phyloP scores from a whole-genome alignment of 805 yeast genomes.

The Lipomyces lipofer region DNA sequence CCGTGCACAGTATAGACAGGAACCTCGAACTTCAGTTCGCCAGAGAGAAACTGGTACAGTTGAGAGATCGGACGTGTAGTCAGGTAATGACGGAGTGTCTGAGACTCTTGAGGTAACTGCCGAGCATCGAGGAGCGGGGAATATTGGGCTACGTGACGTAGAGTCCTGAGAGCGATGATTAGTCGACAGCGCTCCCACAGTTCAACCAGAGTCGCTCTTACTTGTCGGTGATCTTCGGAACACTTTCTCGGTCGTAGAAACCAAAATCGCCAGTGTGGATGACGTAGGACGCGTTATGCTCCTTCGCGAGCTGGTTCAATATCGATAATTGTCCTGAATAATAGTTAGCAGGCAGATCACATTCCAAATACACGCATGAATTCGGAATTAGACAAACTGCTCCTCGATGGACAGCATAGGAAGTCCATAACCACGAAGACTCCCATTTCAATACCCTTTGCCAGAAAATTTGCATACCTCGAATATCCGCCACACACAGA shows the following conservation, averaged over 20 bases:
- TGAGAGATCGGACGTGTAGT: slow-evolving; percentile 47
- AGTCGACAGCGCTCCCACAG: no score
- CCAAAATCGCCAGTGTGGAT: slow-evolving; percentile 82
- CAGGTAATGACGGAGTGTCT: slow-evolving; percentile 30
- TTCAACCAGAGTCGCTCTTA: slow-evolving; percentile 41
- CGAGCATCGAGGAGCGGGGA: slow-evolving; percentile 57
- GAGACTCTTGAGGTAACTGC: slow-evolving; percentile 53
- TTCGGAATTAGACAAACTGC: not conserved
- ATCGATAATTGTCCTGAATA: slow-evolving; percentile 46
- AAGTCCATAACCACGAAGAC: no score
- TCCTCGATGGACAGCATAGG: not conserved
- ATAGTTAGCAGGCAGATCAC: not conserved
- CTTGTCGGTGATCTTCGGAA: slow-evolving; percentile 55
- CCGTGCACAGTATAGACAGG: slow-evolving; percentile 83
- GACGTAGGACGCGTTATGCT: slow-evolving; percentile 52
- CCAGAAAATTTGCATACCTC: slow-evolving; percentile 20
- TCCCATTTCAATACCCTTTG: no score
- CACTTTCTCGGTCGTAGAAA: slow-evolving; percentile 61
- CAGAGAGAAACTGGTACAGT: slow-evolving; percentile 50
- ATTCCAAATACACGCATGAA: no score
- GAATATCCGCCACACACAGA: slow-evolving; percentile 28
- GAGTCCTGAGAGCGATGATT: slow-evolving; percentile 28
- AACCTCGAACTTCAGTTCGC: slow-evolving; percentile 45
- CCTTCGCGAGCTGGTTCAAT: slow-evolving; percentile 51
- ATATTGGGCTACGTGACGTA: slow-evolving; percentile 65